These are phyloP conservation scores for Candida jianshihensis DNA, from an alignment of 805 yeast species.

Conservation along the genomic window DNA sequence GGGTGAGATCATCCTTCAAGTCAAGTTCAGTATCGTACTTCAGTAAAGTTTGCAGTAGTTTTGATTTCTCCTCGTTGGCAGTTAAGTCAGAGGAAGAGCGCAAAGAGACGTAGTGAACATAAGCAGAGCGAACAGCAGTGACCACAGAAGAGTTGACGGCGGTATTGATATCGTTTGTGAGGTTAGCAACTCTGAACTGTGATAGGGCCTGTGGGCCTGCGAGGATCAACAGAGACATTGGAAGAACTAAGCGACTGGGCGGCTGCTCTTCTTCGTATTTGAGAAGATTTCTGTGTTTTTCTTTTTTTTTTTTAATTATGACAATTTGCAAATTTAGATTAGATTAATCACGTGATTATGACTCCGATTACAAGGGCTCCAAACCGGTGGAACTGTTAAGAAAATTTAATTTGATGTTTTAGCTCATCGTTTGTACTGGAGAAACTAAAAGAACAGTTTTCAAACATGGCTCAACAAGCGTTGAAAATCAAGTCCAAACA, in stretches of 20 bases:
- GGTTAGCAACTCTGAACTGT: conserved; percentile 69
- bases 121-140: conserved; percentile 63
- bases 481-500: conserved; percentile 42
- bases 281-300: too few species aligned
- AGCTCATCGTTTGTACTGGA: too few species aligned
- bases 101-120: conserved; percentile 73
- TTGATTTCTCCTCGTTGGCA: conserved; percentile 29
- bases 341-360: too few species aligned
- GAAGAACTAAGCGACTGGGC: too few species aligned
- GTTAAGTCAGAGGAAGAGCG: conserved; percentile 23
- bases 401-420: too few species aligned
- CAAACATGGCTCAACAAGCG: conserved; percentile 66
- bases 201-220: conserved; percentile 93
- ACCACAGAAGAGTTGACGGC: conserved; percentile 60
- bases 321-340: too few species aligned
- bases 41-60: conserved; percentile 54
- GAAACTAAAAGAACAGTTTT: neutral
- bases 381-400: too few species aligned
- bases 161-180: conserved; percentile 66
- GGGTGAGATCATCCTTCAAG: conserved; percentile 36
- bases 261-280: too few species aligned
- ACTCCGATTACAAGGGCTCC: too few species aligned
- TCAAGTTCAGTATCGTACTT: conserved; percentile 70
- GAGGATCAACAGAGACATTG: conserved; percentile 43
- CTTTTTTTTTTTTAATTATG: too few species aligned